Percentiles rank a stretch among this genome's conserved stretches.
These are phyloP conservation scores for Alternaria tenuissima DNA, from an alignment of 2,329 filamentous ascomycete genomes.

Conservation along the genomic window DNA sequence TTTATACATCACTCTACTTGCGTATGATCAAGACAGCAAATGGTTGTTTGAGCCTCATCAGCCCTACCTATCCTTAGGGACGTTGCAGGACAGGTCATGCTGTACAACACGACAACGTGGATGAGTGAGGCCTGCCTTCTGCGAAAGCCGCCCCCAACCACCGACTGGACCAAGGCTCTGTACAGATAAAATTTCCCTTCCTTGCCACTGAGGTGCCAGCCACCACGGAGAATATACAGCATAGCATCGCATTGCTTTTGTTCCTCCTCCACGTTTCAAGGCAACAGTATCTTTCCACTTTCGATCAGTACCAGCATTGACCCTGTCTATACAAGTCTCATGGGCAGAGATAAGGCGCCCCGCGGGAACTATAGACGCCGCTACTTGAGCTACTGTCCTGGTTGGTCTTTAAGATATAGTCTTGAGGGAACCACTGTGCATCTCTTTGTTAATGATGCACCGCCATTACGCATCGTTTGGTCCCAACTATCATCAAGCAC, in stretches of 20 bases:
- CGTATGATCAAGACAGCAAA: neutral
- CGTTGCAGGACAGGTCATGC: neutral
- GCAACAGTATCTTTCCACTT: neutral
- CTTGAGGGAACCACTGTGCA: neutral
- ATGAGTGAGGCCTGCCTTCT: neutral
- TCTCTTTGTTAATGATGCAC: neutral
- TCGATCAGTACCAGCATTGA: neutral
- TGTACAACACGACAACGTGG: neutral
- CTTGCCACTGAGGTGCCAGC: neutral
- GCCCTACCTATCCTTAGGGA: neutral
- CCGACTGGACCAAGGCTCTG: neutral
- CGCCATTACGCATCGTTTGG: neutral
- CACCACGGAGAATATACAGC: neutral
- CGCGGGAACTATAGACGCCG: constrained; percentile 5
- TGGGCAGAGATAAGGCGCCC: constrained; percentile 1
- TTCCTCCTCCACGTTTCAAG: constrained; percentile 7
- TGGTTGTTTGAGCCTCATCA: neutral
- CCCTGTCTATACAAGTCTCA: neutral
- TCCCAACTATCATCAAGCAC: neutral
- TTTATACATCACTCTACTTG: neutral
- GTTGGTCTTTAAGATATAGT: constrained; percentile 1
- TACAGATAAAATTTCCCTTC: neutral
- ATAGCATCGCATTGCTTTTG: constrained; percentile 1
- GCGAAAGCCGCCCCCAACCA: constrained; percentile 4
- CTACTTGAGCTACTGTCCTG: neutral